Percentiles rank a stretch among this genome's conserved stretches.
Evolutionary conservation across 2,329 filamentous ascomycete genomes (phyloP).

Genomic region (Spiromastix sp.): DNA sequence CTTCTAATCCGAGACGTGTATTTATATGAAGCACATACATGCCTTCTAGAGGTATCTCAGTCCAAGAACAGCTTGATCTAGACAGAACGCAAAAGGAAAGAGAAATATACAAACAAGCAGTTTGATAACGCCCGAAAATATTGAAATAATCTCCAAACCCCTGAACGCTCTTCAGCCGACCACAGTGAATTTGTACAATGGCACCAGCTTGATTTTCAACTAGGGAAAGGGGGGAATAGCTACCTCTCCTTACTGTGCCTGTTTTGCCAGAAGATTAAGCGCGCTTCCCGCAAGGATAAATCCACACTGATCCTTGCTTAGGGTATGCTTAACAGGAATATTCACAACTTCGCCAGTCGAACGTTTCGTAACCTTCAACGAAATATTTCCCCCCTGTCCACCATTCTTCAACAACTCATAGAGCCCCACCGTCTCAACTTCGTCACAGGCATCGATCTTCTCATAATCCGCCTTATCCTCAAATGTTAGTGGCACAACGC

Average conservation of each 20-base stretch:
- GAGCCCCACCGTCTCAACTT: constrained; percentile 71
- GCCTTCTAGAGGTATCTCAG: no score
- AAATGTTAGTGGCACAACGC: constrained; percentile 88
- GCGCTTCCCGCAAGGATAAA: constrained; percentile 93
- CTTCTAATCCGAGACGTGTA: no score
- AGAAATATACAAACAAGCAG: no score
- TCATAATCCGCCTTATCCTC: constrained; percentile 83
- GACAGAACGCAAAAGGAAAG: no score
- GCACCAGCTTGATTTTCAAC: no score
- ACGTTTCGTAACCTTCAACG: constrained; percentile 54
- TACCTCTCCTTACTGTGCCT: constrained; percentile 26
- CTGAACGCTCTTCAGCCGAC: no score
- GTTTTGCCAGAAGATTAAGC: constrained; percentile 72
- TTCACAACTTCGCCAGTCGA: constrained; percentile 52
- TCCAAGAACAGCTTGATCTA: no score
- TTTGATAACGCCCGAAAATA: no score
- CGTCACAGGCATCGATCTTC: constrained; percentile 68
- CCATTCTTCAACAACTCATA: constrained; percentile 68
- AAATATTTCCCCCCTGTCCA: constrained; percentile 64
- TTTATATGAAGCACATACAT: no score
- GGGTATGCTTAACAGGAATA: constrained; percentile 73
- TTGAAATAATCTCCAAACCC: no score
- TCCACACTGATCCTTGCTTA: constrained; percentile 79
- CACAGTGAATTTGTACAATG: no score
- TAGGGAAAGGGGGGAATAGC: no score